Evolutionary conservation across 116 monocot genomes (phyloP).

Genomic region (Phalaenopsis hybrid): DNA sequence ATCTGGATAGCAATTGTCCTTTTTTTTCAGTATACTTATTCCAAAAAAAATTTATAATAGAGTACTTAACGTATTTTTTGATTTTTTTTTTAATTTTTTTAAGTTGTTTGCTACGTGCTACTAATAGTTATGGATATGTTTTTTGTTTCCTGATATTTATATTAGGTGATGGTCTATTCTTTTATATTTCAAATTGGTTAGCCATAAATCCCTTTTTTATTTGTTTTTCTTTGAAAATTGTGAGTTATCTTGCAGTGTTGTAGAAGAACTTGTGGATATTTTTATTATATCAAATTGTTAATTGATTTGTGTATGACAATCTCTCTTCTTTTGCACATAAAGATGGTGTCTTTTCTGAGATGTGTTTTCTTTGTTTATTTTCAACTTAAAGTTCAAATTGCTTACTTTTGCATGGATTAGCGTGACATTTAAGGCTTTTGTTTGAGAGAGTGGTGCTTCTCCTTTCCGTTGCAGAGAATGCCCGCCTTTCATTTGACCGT

Average conservation of each 20-base stretch:
- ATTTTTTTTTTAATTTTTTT: neutral
- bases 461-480: too few relatives aligned
- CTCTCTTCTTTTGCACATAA: neutral
- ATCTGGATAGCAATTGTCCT: too few relatives aligned
- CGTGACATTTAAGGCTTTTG: neutral
- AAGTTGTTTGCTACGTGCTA: neutral
- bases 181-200: neutral
- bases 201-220: too few relatives aligned
- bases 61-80: neutral
- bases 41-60: neutral
- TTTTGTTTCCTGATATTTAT: neutral
- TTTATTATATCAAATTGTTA: neutral
- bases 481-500: too few relatives aligned
- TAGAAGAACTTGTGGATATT: neutral
- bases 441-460: too few relatives aligned
- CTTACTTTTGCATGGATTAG: neutral
- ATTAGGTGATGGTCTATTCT: neutral
- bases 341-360: neutral
- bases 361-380: neutral
- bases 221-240: neutral
- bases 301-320: neutral
- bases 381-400: neutral
- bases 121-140: neutral
- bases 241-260: neutral
- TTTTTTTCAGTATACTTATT: neutral